These are phyloP conservation scores for Pseudocercospora musae DNA, from an alignment of 2,329 filamentous ascomycete genomes.

Conservation along the genomic window DNA sequence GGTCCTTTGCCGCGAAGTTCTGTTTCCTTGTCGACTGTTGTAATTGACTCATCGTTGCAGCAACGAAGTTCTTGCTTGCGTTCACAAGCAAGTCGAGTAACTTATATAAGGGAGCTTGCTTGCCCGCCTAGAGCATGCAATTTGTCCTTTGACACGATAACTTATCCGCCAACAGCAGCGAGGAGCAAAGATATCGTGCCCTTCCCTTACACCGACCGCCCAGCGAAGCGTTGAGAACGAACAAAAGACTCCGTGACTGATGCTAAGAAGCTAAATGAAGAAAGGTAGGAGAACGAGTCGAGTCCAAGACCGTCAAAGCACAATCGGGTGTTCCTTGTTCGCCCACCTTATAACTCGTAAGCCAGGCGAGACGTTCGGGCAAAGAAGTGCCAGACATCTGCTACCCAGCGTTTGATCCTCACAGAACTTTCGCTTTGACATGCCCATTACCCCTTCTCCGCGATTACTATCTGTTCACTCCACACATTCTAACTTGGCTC, in stretches of 20 bases:
- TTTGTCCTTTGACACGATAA: background rate
- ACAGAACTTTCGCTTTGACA: background rate
- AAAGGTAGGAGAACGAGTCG: conserved; percentile 1
- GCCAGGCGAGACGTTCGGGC: background rate
- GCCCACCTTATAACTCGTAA: conserved; percentile 8
- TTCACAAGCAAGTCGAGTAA: background rate
- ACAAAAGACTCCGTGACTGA: background rate
- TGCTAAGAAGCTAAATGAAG: background rate
- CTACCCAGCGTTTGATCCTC: no score
- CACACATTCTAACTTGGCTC: conserved; percentile 6
- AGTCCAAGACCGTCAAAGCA: background rate
- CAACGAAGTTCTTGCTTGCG: background rate
- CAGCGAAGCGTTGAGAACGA: background rate
- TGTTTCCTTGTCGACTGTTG: background rate
- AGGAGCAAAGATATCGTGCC: background rate
- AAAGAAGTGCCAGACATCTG: background rate
- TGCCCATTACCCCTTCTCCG: background rate
- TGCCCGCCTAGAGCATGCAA: no score
- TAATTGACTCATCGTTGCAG: background rate
- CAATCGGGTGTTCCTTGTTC: background rate
- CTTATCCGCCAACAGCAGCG: background rate
- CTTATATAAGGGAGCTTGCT: no score
- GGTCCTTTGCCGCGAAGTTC: conserved; percentile 7
- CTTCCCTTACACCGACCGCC: background rate
- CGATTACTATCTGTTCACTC: background rate